Base-by-base conservation (phyloP, 1,284 basidiomycete genomes). In the Irpex sp. region DNA sequence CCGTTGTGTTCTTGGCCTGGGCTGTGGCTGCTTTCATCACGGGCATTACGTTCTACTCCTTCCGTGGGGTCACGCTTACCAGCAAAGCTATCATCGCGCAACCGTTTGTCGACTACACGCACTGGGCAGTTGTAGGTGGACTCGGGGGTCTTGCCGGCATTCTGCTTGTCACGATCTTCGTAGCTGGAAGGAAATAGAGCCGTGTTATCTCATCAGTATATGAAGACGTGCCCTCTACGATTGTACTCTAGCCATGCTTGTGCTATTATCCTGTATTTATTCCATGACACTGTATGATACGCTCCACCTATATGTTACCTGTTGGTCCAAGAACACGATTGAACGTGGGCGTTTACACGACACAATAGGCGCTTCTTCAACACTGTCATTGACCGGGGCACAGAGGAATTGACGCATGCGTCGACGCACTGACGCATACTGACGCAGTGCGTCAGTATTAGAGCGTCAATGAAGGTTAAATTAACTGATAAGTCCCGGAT, bases 1-100 rank as follows among this genome's bases (percentile, higher is more conserved):
- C 91, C 0, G 77, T 89, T 9, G 87, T 91, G 17, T 86, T 91
- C 69, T 76, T 92, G 47, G 82, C 84, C 0, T 92, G 89, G 72
- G 83, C 87, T 0, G 79, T 91, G 61, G 78, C 85, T 2, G 87
- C 82, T 0, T 88, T 92, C 74, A 74, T 90, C 57, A 79, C 82
- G 0, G 89, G 82, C 0, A 78, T 92, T 51, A 81, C 86, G 0
- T 68, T 91, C 31, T 92, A 90, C 71, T 84, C 85, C 0, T 85
- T 89, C 73, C 77, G 84, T 2, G 87, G 83, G 0, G 72, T 77
- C 3, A 77, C 78, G 0, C 62, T 79, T 17, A 75, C 75, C 2
- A 73, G 75, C 19, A 73, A 74, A 0, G 72, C 75, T 0, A 71
- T 75, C 34, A 65, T 78, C 47, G 74, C 73, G 1, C 76, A 77